A percentile compares a stretch with the other conserved stretches of the same genome.
Conservation (phyloP, 1,139 yeast species). For the Eremothecium sinecaudum region DNA sequence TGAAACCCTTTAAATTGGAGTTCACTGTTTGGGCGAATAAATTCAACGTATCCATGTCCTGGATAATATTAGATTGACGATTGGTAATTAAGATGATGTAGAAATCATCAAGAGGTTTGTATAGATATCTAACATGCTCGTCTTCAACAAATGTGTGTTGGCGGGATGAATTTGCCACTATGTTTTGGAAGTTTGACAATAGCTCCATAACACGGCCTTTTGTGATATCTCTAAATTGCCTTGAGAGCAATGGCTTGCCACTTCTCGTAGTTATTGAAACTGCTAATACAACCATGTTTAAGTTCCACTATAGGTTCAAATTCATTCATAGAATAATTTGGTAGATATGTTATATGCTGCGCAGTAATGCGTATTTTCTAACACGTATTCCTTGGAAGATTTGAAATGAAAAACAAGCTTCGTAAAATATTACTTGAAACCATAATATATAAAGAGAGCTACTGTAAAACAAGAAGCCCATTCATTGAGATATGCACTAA, state of each 20-base stretch:
- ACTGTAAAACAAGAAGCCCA: too few relatives aligned
- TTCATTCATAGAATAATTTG: too few relatives aligned
- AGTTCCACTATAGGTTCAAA: too few relatives aligned
- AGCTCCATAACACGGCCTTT: slow-evolving; percentile 81
- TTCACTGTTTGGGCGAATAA: slow-evolving; percentile 76
- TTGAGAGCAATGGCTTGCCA: slow-evolving; percentile 85
- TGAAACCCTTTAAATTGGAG: slow-evolving; percentile 60
- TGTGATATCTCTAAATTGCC: slow-evolving; percentile 83
- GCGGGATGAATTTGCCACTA: slow-evolving; percentile 59
- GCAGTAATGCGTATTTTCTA: too few relatives aligned
- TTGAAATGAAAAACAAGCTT: too few relatives aligned
- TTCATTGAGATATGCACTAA: too few relatives aligned
- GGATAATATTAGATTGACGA: slow-evolving; percentile 83
- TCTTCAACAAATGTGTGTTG: slow-evolving; percentile 96
- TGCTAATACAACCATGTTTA: slow-evolving; percentile 68
- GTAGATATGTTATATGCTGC: too few relatives aligned
- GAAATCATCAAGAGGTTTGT: slow-evolving; percentile 91
- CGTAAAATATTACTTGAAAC: too few relatives aligned
- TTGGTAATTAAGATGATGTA: slow-evolving; percentile 88
- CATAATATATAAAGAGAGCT: too few relatives aligned
- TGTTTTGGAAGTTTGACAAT: slow-evolving; percentile 76
- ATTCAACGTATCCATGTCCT: slow-evolving; percentile 88
- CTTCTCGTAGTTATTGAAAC: slow-evolving; percentile 93
- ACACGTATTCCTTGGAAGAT: too few relatives aligned
- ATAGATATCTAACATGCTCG: slow-evolving; percentile 84